Base-by-base conservation (phyloP, 345 rosid genomes). In the Psidium friedrichsthalianum region DNA sequence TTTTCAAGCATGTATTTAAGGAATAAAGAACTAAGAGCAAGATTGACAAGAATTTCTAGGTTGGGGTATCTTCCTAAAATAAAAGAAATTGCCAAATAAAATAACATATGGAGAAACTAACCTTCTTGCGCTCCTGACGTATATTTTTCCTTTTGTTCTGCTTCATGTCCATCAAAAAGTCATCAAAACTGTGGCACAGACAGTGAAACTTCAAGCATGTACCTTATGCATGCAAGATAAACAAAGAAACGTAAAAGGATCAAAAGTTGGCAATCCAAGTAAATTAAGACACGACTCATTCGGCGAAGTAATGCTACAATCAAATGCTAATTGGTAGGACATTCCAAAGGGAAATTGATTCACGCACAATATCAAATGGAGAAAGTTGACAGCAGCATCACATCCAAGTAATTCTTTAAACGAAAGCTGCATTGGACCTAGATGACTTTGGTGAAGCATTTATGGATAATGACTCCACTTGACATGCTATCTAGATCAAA, bases 71-170 rank as follows among this genome's bases (percentile, higher is more conserved):
- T 69, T 61, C 13, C 44, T 12, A 4, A 69, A 69, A 69, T 8
- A 16, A 64, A 69, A 40, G 44, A 69, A 69, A 15, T 58, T 47
- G 2, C 14, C 52, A 59, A 81, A 40, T 81, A 25, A 61, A 16
- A 47, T 18, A 83, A 44, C 8, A 81, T 40, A 27, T 25, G 18
- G 56, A 83, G 40, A 82, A 61, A 88, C 44, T 80, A 84, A 95
- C 99, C 99, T 96, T 96, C 90, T 95, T 95, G 82, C 99, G 98
- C 87, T 96, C 99, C 87, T 97, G 97, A 82, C 96, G 95, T 55
- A 97, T 92, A 90, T 94, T 93, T 93, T 95, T 94, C 89, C 99
- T 93, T 90, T 97, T 97, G 89, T 88, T 94, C 87, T 94, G 97
- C 92, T 93, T 95, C 98, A 95, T 90, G 90, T 95, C 98, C 98